Percentiles rank a stretch among this genome's conserved stretches.
These are phyloP conservation scores for Hippophae tibetana DNA, from an alignment of 306 rosid genomes.

Conservation along the genomic window DNA sequence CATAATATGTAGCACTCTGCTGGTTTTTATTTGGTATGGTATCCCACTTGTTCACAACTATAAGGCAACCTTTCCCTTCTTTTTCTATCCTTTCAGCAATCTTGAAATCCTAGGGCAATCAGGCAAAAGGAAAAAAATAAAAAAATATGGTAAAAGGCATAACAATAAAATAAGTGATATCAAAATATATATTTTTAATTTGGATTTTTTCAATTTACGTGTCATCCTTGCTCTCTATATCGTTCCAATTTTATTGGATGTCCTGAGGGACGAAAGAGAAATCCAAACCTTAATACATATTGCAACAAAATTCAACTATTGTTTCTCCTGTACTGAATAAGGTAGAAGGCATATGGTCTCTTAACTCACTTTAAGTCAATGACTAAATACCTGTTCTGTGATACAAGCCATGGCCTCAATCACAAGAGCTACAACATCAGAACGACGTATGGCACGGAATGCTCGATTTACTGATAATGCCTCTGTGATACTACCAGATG, in stretches of 20 bases:
- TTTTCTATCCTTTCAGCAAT: conserved; percentile 90
- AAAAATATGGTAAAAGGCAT: no score
- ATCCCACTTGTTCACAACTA: conserved; percentile 97
- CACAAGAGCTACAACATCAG: conserved; percentile 90
- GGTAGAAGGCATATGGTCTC: conserved; percentile 1
- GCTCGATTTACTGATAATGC: conserved; percentile 89
- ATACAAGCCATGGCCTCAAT: conserved; percentile 95
- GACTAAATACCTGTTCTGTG: conserved; percentile 67
- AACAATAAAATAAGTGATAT: no score
- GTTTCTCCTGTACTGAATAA: not conserved
- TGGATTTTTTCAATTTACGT: no score
- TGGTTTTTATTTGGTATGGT: conserved; percentile 88
- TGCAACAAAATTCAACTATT: no score
- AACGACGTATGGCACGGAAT: conserved; percentile 87
- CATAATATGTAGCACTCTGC: conserved; percentile 76
- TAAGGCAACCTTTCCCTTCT: conserved; percentile 91
- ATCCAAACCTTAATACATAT: no score
- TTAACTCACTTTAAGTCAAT: not conserved
- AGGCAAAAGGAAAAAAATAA: not conserved
- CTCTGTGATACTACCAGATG: conserved; percentile 82
- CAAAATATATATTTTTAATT: no score
- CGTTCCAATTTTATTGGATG: no score
- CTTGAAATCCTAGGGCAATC: conserved; percentile 64
- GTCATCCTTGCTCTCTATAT: no score
- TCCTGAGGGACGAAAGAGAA: no score